Conservation (phyloP, 2,329 filamentous ascomycete genomes). For the Pseudogymnoascus sp. region DNA sequence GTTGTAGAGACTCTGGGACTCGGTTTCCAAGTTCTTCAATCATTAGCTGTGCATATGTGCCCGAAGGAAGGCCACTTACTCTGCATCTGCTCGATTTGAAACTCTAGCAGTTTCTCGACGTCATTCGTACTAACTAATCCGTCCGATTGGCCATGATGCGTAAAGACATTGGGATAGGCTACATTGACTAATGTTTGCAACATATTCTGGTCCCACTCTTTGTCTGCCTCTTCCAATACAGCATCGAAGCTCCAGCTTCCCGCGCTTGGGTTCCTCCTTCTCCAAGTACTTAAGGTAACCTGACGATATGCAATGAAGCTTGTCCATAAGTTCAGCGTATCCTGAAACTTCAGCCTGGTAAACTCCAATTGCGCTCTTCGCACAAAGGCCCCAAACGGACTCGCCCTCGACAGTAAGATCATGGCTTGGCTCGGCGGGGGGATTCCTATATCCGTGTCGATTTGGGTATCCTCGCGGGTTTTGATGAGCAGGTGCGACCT, state of each 20-base stretch:
- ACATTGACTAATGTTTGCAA: conserved; percentile 33
- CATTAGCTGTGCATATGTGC: background rate
- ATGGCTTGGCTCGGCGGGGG: conserved; percentile 40
- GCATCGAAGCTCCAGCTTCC: conserved; percentile 48
- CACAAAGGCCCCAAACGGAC: conserved; percentile 75
- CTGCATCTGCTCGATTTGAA: conserved; percentile 83
- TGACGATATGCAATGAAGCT: conserved; percentile 74
- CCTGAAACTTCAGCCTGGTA: conserved; percentile 69
- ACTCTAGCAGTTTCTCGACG: conserved; percentile 72
- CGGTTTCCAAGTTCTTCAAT: conserved; percentile 63
- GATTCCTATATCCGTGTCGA: conserved; percentile 46
- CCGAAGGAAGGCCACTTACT: conserved; percentile 40
- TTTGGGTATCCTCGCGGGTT: conserved; percentile 52
- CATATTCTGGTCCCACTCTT: conserved; percentile 43
- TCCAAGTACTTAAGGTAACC: conserved; percentile 59
- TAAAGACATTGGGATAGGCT: conserved; percentile 21
- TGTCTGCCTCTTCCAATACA: conserved; percentile 43
- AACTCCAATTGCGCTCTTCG: conserved; percentile 74
- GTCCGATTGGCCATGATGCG: conserved; percentile 24
- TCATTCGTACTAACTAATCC: conserved; percentile 65
- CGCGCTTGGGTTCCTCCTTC: conserved; percentile 40
- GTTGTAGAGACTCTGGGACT: conserved; percentile 65
- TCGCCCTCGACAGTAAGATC: conserved; percentile 62
- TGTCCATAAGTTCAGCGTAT: conserved; percentile 72
- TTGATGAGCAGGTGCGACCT: conserved; percentile 52